These are phyloP conservation scores for Drechslerella stenobrocha DNA, from an alignment of 2,329 filamentous ascomycete species.

Conservation along the genomic window DNA sequence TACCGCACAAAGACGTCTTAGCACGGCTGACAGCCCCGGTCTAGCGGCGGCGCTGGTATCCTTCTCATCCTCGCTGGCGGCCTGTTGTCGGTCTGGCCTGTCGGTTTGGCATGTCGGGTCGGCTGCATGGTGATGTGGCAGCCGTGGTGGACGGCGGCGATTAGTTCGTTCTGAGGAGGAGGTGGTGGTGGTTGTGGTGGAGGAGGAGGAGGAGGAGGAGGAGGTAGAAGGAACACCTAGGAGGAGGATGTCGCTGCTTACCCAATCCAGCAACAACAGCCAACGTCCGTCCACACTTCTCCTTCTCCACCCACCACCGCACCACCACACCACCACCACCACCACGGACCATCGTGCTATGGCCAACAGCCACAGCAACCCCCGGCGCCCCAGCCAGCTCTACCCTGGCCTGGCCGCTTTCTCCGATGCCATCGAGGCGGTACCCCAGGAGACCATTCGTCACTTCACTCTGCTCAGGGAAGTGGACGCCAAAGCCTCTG, in stretches of 20 bases:
- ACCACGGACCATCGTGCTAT: neutral
- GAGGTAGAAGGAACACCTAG: neutral
- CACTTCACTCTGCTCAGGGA: slow-evolving; percentile 96
- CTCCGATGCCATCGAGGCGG: slow-evolving; percentile 84
- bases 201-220: slow-evolving; percentile 9
- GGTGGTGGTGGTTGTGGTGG: slow-evolving; percentile 8
- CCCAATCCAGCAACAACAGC: neutral
- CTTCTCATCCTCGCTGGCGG: slow-evolving; percentile 1
- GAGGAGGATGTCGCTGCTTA: neutral
- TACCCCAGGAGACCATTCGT: slow-evolving; percentile 91
- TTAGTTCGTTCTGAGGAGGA: slow-evolving; percentile 22
- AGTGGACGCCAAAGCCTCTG: slow-evolving; percentile 94
- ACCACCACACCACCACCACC: slow-evolving; percentile 4
- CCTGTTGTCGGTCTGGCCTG: slow-evolving; percentile 11
- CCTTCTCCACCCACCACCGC: slow-evolving; percentile 1
- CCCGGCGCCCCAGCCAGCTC: slow-evolving; percentile 56
- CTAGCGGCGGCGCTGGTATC: slow-evolving; percentile 1
- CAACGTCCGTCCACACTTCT: neutral
- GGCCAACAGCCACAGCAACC: slow-evolving; percentile 25
- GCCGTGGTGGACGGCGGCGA: slow-evolving; percentile 5
- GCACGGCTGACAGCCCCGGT: slow-evolving; percentile 6
- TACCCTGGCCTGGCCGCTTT: slow-evolving; percentile 74
- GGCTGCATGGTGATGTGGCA: slow-evolving; percentile 49
- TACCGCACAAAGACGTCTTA: slow-evolving; percentile 25
- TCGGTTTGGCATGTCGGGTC: slow-evolving; percentile 26